phyloP scores from a whole-genome alignment of 441 rosid species.

The Jatropha podagrica region DNA sequence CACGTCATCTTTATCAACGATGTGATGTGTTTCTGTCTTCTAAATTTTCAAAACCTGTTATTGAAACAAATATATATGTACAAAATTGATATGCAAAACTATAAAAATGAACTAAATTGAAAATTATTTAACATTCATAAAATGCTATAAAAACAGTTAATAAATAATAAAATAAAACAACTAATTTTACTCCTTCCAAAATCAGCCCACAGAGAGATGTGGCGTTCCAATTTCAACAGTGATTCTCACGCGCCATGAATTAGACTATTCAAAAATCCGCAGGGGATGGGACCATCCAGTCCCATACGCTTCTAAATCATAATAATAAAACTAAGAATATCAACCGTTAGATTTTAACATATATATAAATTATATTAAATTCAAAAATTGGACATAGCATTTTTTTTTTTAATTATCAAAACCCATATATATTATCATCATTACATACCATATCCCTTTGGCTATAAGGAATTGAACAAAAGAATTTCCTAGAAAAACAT shows the following conservation, averaged over 20 bases:
- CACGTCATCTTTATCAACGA: too few species aligned
- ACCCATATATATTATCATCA: conserved; percentile 16
- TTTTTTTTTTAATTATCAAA: conserved; percentile 1
- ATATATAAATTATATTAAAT: not conserved
- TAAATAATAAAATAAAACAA: too few species aligned
- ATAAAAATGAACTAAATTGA: too few species aligned
- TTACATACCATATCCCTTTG: conserved; percentile 13
- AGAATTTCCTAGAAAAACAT: not conserved
- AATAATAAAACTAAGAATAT: not conserved
- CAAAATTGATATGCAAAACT: too few species aligned
- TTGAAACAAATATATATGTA: too few species aligned
- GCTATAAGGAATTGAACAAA: conserved; percentile 14
- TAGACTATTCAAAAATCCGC: not conserved
- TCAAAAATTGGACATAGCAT: conserved; percentile 12
- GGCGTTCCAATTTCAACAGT: not conserved
- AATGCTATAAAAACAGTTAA: too few species aligned
- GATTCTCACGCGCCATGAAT: conserved; percentile 28
- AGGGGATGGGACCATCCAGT: conserved; percentile 30
- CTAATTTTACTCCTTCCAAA: too few species aligned
- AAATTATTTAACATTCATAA: too few species aligned
- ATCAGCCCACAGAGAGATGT: not conserved
- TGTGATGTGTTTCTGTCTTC: too few species aligned
- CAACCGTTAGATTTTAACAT: conserved; percentile 18
- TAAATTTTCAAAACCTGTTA: too few species aligned
- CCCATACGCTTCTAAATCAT: conserved; percentile 24